A percentile compares a stretch with the other conserved stretches of the same genome.
phyloP scores from a whole-genome alignment of 2,329 filamentous ascomycete species.

The Exophiala oligosperma region DNA sequence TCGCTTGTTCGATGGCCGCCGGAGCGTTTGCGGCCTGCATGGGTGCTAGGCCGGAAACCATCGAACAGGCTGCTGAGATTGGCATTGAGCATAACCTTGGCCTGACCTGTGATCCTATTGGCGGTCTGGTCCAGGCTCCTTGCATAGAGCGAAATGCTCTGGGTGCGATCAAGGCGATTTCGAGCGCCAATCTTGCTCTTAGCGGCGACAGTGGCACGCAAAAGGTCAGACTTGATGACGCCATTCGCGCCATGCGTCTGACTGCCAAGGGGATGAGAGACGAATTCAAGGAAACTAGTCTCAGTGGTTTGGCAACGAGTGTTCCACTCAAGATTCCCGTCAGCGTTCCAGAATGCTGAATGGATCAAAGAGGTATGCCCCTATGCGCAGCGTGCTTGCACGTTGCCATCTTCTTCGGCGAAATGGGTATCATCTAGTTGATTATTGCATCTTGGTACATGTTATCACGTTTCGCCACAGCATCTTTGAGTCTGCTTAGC shows the following conservation, averaged over 20 bases:
- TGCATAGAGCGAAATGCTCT: constrained; percentile 27
- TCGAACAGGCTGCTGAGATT: constrained; percentile 26
- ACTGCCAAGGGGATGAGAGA: constrained; percentile 26
- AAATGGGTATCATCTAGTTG: too few relatives aligned
- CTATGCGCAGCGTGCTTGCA: too few relatives aligned
- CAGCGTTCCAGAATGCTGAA: constrained; percentile 26
- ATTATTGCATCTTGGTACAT: too few relatives aligned
- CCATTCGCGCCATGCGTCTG: constrained; percentile 26
- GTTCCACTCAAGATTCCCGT: constrained; percentile 25
- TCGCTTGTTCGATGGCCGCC: constrained; percentile 26
- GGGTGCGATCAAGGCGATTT: constrained; percentile 26
- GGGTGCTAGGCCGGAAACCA: constrained; percentile 23
- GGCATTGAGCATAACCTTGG: constrained; percentile 28
- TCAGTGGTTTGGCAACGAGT: constrained; percentile 25
- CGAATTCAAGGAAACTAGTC: constrained; percentile 28
- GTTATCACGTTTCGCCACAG: too few relatives aligned
- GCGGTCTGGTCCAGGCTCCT: constrained; percentile 25
- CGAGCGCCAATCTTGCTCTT: constrained; percentile 25
- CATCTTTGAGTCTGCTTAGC: too few relatives aligned
- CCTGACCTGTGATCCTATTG: constrained; percentile 26
- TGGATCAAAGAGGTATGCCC: neutral
- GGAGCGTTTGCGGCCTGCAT: constrained; percentile 27
- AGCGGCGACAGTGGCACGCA: constrained; percentile 22
- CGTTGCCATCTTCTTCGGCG: too few relatives aligned
- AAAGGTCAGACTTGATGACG: constrained; percentile 25